Base-by-base conservation (phyloP, 768 basidiomycete genomes). In the Suillus occidentalis region DNA sequence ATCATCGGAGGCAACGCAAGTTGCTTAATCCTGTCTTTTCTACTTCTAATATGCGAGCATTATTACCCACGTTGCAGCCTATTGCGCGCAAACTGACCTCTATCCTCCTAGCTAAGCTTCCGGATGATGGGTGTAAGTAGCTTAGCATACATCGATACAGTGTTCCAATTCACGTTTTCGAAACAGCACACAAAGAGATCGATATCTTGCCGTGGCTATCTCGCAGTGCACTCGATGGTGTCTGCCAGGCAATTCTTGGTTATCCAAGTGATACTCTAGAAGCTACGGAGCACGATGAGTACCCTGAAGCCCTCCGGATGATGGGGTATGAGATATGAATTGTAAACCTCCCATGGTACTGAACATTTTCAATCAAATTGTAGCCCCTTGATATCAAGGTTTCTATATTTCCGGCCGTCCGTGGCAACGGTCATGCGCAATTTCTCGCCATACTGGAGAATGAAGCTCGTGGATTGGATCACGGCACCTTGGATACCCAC, bases 11-110 rank as follows among this genome's bases (percentile, higher is more conserved):
- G 50, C 81, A 82, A 65, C 72, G 81, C 31, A 82, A 81, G 66
- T 75, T 82, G 71, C 68, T 83, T 20, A 82, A 79, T 58, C 82
- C 82, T 0, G 78, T 82, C 0, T 83, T 83, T 65, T 80, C 80
- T 1, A 71, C 72, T 22, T 68, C 70, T 0, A 79, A 82, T 66
- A 75, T 83, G 75, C 78, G 81, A 18, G 65, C 78, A 40, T 76
- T 79, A 78, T 16, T 60, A 9, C 40, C 59, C 59, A 43, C 37
- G 5, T 16, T 43, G 25, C 59, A 36, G 22, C 25, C n/a, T 14
- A n/a, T 60, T 25, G 16, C 59, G 7, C 39, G 18, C 39, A 37
- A 28, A 9, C 22, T 60, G 12, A 60, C 6, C 16, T 40, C 43
- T 10, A n/a, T 43, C 25, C 25, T 37, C 39, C 22, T 49, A 13